phyloP scores from a whole-genome alignment of 257 asterid species.

The Perilla frutescens region DNA sequence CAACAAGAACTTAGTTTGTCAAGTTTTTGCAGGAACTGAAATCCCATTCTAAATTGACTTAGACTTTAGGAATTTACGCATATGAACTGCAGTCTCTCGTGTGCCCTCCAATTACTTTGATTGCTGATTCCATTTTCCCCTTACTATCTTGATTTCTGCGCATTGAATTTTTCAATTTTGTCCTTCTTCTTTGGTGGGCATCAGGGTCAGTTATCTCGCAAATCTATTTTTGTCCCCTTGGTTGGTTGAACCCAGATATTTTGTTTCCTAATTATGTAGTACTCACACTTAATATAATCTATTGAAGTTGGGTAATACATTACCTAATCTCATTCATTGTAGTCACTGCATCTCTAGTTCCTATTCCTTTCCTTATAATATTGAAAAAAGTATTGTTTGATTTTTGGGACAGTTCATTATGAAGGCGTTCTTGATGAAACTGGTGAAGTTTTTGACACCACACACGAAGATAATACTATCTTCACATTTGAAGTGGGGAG shows the following conservation, averaged over 20 bases:
- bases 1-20: slow-evolving; percentile 8
- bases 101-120: not conserved
- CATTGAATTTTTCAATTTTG: not conserved
- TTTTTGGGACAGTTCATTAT: slow-evolving; percentile 72
- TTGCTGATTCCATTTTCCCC: not conserved
- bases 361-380: not conserved
- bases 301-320: not conserved
- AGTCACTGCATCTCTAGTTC: slow-evolving; percentile 7
- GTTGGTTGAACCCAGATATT: not conserved
- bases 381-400: not conserved
- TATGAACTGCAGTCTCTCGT: slow-evolving; percentile 1
- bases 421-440: slow-evolving; percentile 92
- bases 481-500: slow-evolving; percentile 85
- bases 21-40: not conserved
- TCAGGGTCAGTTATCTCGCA: not conserved
- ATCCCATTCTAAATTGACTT: not conserved
- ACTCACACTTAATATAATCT: not conserved
- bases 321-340: not conserved
- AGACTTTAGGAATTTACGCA: not conserved
- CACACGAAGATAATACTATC: slow-evolving; percentile 88
- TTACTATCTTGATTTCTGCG: not conserved
- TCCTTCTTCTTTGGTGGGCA: not conserved
- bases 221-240: not conserved
- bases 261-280: not conserved
- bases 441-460: slow-evolving; percentile 92